phyloP scores from a whole-genome alignment of 331 rosid genomes.

The Prunus yedoensis region DNA sequence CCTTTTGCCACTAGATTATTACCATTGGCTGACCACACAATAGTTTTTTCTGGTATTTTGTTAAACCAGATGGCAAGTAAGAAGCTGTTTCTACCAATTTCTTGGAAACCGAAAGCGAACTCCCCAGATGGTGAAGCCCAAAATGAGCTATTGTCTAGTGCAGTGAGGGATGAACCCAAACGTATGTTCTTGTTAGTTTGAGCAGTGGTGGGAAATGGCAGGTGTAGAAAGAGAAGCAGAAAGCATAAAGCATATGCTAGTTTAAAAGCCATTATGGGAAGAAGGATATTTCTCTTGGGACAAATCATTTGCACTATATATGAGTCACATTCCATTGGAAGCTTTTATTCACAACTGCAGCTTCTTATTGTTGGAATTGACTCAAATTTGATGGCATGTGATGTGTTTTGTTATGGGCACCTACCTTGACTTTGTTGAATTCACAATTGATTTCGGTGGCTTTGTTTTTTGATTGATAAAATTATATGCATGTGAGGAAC shows the following conservation, averaged over 20 bases:
- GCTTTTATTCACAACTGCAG: background rate
- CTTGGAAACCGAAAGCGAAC: conserved; percentile 23
- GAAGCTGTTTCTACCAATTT: background rate
- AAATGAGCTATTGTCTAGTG: background rate
- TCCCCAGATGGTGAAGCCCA: conserved; percentile 30
- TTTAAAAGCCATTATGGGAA: background rate
- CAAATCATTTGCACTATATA: background rate
- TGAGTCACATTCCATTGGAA: background rate
- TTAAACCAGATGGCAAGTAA: conserved; percentile 23
- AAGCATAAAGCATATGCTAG: background rate
- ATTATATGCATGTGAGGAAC: no score
- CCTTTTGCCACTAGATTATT: no score
- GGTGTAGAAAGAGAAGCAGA: background rate
- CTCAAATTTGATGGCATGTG: no score
- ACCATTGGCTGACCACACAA: background rate
- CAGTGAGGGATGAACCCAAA: conserved; percentile 17
- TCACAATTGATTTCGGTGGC: no score
- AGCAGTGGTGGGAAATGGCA: background rate
- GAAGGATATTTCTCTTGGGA: background rate
- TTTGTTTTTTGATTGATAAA: no score
- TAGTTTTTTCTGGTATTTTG: conserved; percentile 12
- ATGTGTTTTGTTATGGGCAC: no score
- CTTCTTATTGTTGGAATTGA: background rate
- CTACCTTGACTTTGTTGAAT: no score
- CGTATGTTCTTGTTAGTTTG: conserved; percentile 10